Percentiles rank a stretch among this genome's conserved stretches.
Evolutionary conservation across 1,284 basidiomycete species (phyloP).

Genomic region (Trametes sp.): DNA sequence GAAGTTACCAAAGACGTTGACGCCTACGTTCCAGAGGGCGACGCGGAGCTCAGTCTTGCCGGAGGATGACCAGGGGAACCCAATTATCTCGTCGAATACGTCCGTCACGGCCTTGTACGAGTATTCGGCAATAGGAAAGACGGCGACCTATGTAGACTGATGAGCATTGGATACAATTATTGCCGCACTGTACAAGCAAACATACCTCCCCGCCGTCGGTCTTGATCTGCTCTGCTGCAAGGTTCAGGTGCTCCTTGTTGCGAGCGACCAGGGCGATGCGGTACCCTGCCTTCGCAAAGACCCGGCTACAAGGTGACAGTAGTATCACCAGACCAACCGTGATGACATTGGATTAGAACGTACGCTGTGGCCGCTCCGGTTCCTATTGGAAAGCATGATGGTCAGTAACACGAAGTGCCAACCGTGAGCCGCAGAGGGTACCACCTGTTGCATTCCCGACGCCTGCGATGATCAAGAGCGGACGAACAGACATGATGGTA

Average conservation of each 20-base stretch:
- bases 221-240: slow-evolving; percentile 62
- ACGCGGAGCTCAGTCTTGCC: slow-evolving; percentile 57
- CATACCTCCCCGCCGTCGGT: slow-evolving; percentile 59
- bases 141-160: slow-evolving; percentile 52
- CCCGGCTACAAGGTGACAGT: slow-evolving; percentile 49
- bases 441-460: no score
- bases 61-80: slow-evolving; percentile 52
- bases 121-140: slow-evolving; percentile 68
- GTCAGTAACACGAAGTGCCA: no score
- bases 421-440: no score
- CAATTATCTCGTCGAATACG: slow-evolving; percentile 61
- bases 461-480: no score
- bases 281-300: slow-evolving; percentile 70
- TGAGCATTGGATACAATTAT: no score
- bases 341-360: no score
- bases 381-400: no score
- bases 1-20: slow-evolving; percentile 69
- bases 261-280: slow-evolving; percentile 71
- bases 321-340: no score
- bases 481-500: no score
- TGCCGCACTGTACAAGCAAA: no score
- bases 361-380: no score
- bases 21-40: slow-evolving; percentile 71
- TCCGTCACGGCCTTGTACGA: slow-evolving; percentile 55
- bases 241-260: slow-evolving; percentile 55